Evolutionary conservation across 371 early-diverging fungal species (phyloP), one percentile per base, ranked within the genome.

Genomic region (Zychaea mexicana): DNA sequence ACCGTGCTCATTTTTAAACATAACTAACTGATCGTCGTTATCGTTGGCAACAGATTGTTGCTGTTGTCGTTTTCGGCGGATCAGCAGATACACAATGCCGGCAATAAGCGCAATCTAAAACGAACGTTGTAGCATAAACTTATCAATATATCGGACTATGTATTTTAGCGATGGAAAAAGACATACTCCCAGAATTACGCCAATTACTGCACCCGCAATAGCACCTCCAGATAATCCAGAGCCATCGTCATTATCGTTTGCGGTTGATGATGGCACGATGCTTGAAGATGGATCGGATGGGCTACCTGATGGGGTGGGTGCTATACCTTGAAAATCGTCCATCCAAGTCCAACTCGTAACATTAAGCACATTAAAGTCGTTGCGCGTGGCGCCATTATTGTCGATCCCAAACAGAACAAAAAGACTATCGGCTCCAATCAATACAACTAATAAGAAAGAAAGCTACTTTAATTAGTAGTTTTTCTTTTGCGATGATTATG

Each of bases 171-270:
- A n/a, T n/a, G n/a, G n/a, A n/a, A n/a, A n/a, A n/a, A n/a, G n/a
- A n/a, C 63, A 39, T 46, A 62, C 63, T 21, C 38, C 63, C 17
- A 55, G 55, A 19, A 62, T 30, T 42, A 45, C 27, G n/a, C 63
- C 63, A n/a, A 62, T 38, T 13, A 54, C 63, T 10, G 52, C 52
- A 62, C 63, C 63, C 15, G 63, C 63, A 42, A 62, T 62, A 15
- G 63, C 27, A 19, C 63, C 63, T 21, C 39, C 56, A 19, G 61
- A 61, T 3, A 33, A 17, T 28, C n/a, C n/a, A n/a, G 42, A 8
- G 10, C 39, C 38, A 30, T 28, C 31, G 10, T 26, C 39, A 21
- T 0, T 22, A 21, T 13, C 58, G 26, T 33, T 24, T 8, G 1
- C 39, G 7, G 38, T 36, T 36, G 38, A 15, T 36, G 7, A 7